A percentile compares a stretch with the other conserved stretches of the same genome.
phyloP scores from a whole-genome alignment of 345 rosid genomes.

The Populus ilicifolia region DNA sequence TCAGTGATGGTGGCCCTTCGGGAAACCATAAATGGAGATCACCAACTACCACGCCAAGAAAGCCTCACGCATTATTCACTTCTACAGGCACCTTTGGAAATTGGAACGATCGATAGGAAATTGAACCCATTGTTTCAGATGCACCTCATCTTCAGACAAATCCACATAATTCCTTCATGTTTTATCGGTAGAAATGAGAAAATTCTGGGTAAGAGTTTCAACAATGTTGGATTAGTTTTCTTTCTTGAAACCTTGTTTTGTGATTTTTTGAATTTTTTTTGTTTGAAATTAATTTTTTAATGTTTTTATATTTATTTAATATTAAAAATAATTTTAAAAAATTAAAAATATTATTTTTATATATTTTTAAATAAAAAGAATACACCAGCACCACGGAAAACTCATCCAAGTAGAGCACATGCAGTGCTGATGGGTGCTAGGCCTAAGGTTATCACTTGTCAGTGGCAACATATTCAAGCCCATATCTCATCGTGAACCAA shows the following conservation, averaged over 20 bases:
- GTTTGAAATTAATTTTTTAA: too few relatives aligned
- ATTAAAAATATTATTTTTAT: too few relatives aligned
- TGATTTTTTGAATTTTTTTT: too few relatives aligned
- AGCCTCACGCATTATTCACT: background rate
- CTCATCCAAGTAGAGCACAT: background rate
- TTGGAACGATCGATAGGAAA: background rate
- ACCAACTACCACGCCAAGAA: background rate
- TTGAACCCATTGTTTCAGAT: background rate
- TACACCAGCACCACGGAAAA: background rate
- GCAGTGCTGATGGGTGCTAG: background rate
- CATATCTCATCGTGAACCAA: background rate
- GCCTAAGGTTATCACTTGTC: background rate
- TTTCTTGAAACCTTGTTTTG: background rate
- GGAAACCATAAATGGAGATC: background rate
- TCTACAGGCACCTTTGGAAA: background rate
- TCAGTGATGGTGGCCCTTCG: background rate
- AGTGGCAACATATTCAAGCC: background rate
- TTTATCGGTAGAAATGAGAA: background rate
- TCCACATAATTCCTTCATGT: background rate
- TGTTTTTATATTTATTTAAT: too few relatives aligned
- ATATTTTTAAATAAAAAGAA: too few relatives aligned
- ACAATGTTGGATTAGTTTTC: background rate
- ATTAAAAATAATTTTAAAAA: too few relatives aligned
- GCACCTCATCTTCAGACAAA: background rate
- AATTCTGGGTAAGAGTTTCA: background rate